A percentile compares a stretch with the other conserved stretches of the same genome.
Evolutionary conservation across 441 rosid species (phyloP).

Genomic region (Flueggea neowawraea): DNA sequence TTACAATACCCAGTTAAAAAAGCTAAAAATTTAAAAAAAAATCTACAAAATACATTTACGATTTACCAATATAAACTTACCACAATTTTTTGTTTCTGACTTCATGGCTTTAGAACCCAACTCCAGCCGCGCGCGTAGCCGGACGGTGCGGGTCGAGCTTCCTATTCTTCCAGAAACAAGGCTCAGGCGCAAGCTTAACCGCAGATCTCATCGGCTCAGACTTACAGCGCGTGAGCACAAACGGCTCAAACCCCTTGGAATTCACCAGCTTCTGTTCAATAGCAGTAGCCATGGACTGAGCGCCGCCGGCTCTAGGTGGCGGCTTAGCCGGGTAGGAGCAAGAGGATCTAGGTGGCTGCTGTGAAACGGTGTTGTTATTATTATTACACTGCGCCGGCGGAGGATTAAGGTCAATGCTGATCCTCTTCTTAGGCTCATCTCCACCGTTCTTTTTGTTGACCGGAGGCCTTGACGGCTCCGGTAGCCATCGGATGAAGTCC

Average conservation of each 20-base stretch:
- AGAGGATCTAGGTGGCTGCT: conserved; percentile 79
- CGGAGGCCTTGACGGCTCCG: conserved; percentile 43
- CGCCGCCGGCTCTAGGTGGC: conserved; percentile 23
- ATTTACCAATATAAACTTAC: background rate
- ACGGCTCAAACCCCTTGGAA: conserved; percentile 58
- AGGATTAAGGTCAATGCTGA: conserved; percentile 34
- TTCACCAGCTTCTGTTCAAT: conserved; percentile 56
- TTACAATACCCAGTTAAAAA: background rate
- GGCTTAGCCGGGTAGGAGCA: conserved; percentile 66
- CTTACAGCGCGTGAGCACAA: conserved; percentile 76
- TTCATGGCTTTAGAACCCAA: conserved; percentile 43
- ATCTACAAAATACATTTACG: background rate
- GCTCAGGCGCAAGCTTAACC: conserved; percentile 59
- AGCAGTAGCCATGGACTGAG: conserved; percentile 38
- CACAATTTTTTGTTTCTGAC: background rate
- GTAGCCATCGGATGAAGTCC: conserved; percentile 75
- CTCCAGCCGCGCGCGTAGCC: conserved; percentile 60
- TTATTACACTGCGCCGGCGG: conserved; percentile 21
- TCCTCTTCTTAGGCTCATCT: conserved; percentile 38
- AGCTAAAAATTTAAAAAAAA: background rate
- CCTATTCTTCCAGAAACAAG: conserved; percentile 88
- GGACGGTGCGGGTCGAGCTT: conserved; percentile 78
- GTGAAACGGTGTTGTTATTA: conserved; percentile 4
- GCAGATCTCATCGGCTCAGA: conserved; percentile 85
- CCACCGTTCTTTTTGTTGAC: conserved; percentile 37